Base-by-base conservation (phyloP, 2,329 filamentous ascomycete genomes). In the Penicillium sumatraense region DNA sequence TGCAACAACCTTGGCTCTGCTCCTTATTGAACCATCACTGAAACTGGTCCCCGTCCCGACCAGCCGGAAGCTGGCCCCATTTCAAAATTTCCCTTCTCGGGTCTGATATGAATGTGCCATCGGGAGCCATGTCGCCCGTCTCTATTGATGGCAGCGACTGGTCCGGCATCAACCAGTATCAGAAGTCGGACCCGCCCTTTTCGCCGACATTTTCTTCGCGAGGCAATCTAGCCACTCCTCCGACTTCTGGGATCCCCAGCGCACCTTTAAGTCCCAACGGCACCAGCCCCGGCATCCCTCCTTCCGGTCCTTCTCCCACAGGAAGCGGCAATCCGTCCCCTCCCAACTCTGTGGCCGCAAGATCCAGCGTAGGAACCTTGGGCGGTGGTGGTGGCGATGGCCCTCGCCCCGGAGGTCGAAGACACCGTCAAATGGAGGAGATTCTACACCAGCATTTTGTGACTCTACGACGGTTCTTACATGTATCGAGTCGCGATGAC, bases 61-160 rank as follows among this genome's bases (percentile, higher is more conserved):
- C 23, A 56, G 13, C 36, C 42, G 24, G 38, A 16, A 23, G 14
- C 36, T 42, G 45, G 38, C 18, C 47, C 40, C 38, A 40, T 51
- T 27, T 44, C 48, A 42, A 45, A 33, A 24, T 35, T 45, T 55
- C 54, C 52, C 51, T 53, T 38, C 50, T 52, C 55, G 56, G 47
- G 59, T 57, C 72, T 74, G 78, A 90, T 55, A 65, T 90, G 88
- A 90, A 86, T 80, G 83, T 81, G 72, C 85, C 84, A 78, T 87
- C 89, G 84, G 87, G 86, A 78, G 88, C 88, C 72, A 82, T 93
- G 74, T 93, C 91, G 71, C 90, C 91, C 71, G 84, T 91, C 74
- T 95, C 90, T 78, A 79, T 90, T 82, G 88, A 81, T 71, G 90
- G 88, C 73, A 92, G 87, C 80, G 91, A 95, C 73, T 95, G 89